A percentile compares a stretch with the other conserved stretches of the same genome.
These are phyloP conservation scores for Cyclotella baltica DNA, from an alignment of 108 stramenopile species.

Conservation along the genomic window DNA sequence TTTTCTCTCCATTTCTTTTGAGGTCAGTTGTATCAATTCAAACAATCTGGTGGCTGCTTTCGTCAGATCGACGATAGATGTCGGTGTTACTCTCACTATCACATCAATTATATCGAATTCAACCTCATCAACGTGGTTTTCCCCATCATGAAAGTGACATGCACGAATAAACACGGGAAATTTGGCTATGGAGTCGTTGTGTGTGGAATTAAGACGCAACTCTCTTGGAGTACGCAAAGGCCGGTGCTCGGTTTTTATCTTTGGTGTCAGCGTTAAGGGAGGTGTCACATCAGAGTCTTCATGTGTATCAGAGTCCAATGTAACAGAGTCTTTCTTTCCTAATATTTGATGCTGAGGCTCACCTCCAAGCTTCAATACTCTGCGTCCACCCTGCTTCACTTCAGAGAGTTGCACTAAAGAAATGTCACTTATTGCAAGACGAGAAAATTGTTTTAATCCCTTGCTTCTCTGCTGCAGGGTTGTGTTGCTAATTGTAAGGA, in stretches of 20 bases:
- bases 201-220: neutral
- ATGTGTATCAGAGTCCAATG: neutral
- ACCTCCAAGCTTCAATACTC: conserved; percentile 14
- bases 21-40: conserved; percentile 66
- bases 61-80: conserved; percentile 72
- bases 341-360: conserved; percentile 34
- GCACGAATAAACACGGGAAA: conserved; percentile 24
- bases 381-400: neutral
- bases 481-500: conserved; percentile 14
- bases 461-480: conserved; percentile 27
- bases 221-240: conserved; percentile 21
- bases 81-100: conserved; percentile 72
- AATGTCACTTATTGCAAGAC: conserved; percentile 26
- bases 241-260: neutral
- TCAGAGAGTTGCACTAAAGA: conserved; percentile 37
- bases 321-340: conserved; percentile 1
- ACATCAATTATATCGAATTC: conserved; percentile 72
- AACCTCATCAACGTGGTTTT: conserved; percentile 71
- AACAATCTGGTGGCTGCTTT: conserved; percentile 61
- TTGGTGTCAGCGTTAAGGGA: conserved; percentile 14
- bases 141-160: conserved; percentile 68
- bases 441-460: conserved; percentile 27
- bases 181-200: neutral
- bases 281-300: neutral
- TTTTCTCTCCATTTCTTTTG: conserved; percentile 81